Base-by-base conservation (phyloP, 768 basidiomycete genomes). In the Leucocoprinus birnbaumii region DNA sequence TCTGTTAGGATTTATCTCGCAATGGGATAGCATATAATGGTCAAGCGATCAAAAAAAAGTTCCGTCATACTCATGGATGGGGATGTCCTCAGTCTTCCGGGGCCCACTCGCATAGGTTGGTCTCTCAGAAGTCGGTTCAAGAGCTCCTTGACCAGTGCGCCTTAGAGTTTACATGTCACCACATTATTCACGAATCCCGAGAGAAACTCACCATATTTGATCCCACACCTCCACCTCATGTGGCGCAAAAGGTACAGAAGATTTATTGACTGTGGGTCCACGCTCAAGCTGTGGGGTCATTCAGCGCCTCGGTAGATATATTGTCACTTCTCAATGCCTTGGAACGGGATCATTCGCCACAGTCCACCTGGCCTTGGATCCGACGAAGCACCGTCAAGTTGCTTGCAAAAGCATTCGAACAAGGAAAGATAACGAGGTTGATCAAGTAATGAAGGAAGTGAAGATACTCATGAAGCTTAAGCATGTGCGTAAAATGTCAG, bases 281-380 rank as follows among this genome's bases (percentile, higher is more conserved):
- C 11, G 10, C 38, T 9, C 22, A 46, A 31, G 38, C 24, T 19
- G 31, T 5, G 11, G 45, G 5, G 35, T 27, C 54, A 48, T 24
- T 5, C 63, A 88, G 89, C 74, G 66, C 49, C 74, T 91, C 35
- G 88, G 87, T 13, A 71, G 74, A 44, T 91, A 89, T 61, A 70
- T 81, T 14, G 83, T 92, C n/a, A 89, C 86, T 18, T 84, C 86
- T 3, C 88, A 91, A 57, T 87, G 85, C 60, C 78, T 93, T 11
- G 91, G 91, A 40, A 85, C 82, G 21, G 91, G 91, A 3, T 86
- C 86, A 40, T 93, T 91, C 67, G 91, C 90, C 0, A 87, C 85
- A 1, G 91, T 93, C 1, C 85, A 91, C 62, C 78, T 93, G 21
- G 89, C 89, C 16, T 74, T 89, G 55, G 87, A 90, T 62, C 80